Conservation (phyloP, 2,329 filamentous ascomycete genomes). For the Phyllosticta citribraziliensis region DNA sequence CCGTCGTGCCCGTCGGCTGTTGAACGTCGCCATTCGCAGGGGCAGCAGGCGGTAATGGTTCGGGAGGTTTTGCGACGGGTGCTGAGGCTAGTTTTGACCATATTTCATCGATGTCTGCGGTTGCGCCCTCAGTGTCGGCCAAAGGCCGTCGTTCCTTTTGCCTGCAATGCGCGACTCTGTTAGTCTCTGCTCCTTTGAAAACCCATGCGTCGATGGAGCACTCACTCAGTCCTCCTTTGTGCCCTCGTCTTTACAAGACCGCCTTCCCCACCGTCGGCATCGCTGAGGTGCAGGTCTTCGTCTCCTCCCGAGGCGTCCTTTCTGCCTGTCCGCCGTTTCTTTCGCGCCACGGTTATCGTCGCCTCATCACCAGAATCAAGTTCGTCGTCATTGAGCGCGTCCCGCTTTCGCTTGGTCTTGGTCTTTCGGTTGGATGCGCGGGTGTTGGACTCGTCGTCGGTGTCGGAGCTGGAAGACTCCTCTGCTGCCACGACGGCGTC, state of each 20-base stretch:
- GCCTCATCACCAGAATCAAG: constrained; percentile 59
- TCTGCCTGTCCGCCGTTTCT: constrained; percentile 28
- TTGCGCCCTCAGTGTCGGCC: constrained; percentile 49
- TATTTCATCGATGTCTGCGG: constrained; percentile 60
- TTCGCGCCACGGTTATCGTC: constrained; percentile 50
- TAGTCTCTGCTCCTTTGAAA: constrained; percentile 10
- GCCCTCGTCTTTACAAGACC: constrained; percentile 63
- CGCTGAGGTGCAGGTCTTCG: constrained; percentile 18
- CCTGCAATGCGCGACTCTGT: constrained; percentile 25
- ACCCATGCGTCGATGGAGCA: constrained; percentile 1
- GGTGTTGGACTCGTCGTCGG: background rate
- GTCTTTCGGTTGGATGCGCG: constrained; percentile 8
- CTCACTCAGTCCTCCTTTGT: constrained; percentile 56
- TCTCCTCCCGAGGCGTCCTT: constrained; percentile 16
- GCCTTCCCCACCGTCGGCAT: constrained; percentile 42
- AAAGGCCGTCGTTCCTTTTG: constrained; percentile 49
- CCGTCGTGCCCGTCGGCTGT: constrained; percentile 10
- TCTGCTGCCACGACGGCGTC: constrained; percentile 41
- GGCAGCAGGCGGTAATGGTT: constrained; percentile 12
- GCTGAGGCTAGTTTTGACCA: constrained; percentile 57
- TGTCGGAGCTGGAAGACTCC: constrained; percentile 41
- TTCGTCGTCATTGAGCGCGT: constrained; percentile 15
- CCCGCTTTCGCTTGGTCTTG: constrained; percentile 23
- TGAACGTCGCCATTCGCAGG: constrained; percentile 16
- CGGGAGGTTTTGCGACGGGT: constrained; percentile 20